Evolutionary conservation across 106 monocot genomes (phyloP).

Genomic region (Cymbidium sinense): DNA sequence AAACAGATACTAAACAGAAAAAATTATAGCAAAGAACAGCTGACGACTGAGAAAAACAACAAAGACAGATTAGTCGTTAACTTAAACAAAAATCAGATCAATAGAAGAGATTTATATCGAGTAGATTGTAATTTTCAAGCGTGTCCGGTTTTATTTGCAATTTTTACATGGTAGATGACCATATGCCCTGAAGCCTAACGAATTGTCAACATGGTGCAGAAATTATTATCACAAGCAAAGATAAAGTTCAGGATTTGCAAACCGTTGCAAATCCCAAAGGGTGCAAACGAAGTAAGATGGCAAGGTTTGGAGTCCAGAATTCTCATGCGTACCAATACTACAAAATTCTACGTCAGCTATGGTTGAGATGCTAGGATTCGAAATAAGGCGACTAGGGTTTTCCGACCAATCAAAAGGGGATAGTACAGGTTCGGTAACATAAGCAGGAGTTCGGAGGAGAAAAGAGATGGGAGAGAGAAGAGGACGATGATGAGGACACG

Average conservation of each 20-base stretch:
- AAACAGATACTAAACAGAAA: background rate
- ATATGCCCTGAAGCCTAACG: background rate
- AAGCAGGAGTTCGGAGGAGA: background rate
- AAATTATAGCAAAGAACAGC: background rate
- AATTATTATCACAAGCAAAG: background rate
- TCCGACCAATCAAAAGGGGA: background rate
- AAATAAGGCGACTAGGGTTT: background rate
- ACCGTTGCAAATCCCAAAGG: background rate
- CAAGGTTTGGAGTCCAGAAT: background rate
- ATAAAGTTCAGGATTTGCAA: background rate
- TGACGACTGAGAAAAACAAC: background rate
- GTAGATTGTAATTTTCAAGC: background rate
- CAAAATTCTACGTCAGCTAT: background rate
- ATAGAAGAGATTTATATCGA: background rate
- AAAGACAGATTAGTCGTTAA: background rate
- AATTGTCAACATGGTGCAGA: background rate
- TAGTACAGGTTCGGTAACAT: background rate
- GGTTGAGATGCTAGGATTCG: too few relatives aligned
- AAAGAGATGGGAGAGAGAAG: background rate
- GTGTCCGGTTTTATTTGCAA: background rate
- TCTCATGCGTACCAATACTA: background rate
- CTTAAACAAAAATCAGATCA: background rate
- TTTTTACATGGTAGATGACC: background rate
- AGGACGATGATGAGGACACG: background rate
- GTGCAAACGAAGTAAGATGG: background rate